Evolutionary conservation across 108 stramenopile species (phyloP).

Genomic region (Aureococcus anophagefferens): DNA sequence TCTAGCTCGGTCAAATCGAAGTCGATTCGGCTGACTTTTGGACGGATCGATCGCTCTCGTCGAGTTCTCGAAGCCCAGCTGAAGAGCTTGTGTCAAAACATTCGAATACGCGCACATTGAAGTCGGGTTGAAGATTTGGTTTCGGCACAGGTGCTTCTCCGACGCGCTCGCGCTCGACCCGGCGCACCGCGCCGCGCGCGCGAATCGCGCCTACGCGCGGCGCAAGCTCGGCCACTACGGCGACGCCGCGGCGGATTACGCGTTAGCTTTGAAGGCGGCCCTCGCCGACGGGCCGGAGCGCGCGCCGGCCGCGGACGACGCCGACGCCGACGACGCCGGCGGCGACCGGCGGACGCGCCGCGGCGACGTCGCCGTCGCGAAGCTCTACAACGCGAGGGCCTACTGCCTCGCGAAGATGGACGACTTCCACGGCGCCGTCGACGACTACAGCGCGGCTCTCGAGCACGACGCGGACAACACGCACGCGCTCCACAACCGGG

Average conservation of each 20-base stretch:
- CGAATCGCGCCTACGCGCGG: constrained; percentile 20
- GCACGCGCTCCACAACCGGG: constrained; percentile 28
- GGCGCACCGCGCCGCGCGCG: neutral
- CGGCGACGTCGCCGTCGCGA: constrained; percentile 1
- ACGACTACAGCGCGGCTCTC: constrained; percentile 15
- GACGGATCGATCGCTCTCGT: no score
- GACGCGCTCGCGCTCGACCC: neutral
- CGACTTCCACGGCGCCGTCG: constrained; percentile 8
- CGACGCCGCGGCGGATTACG: constrained; percentile 13
- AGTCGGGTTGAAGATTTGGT: no score
- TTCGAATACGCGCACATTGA: no score
- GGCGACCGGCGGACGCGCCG: no score
- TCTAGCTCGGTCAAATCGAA: no score
- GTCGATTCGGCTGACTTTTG: no score
- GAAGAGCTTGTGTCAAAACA: no score
- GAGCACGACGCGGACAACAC: constrained; percentile 4
- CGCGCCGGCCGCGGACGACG: no score
- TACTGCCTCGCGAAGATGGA: constrained; percentile 19
- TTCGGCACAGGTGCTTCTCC: constrained; percentile 2
- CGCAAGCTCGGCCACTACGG: constrained; percentile 16
- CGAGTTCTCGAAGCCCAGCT: no score
- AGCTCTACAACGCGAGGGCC: constrained; percentile 19
- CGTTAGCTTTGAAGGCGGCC: neutral
- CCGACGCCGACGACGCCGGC: no score
- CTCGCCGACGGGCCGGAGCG: no score